A percentile compares a stretch with the other conserved stretches of the same genome.
These are phyloP conservation scores for Diplotaxis tenuifolia DNA, from an alignment of 345 rosid species.

Conservation along the genomic window DNA sequence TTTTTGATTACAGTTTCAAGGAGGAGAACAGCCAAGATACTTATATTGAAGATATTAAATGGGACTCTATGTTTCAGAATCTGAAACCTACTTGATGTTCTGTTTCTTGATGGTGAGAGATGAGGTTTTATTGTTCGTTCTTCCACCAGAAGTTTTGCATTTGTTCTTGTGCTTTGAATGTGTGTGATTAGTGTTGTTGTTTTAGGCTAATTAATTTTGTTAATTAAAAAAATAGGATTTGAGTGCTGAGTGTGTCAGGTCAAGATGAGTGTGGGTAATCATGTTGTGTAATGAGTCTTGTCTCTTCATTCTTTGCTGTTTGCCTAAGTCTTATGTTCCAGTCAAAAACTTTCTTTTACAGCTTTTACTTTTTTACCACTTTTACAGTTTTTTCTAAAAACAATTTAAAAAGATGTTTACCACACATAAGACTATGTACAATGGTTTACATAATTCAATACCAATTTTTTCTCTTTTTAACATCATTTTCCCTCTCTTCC, in stretches of 20 bases:
- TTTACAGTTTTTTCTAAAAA: neutral
- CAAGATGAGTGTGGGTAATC: conserved; percentile 24
- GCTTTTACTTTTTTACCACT: neutral
- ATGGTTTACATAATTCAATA: too few species aligned
- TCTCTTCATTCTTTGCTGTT: conserved; percentile 36
- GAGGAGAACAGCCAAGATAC: conserved; percentile 49
- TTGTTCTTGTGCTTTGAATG: conserved; percentile 13
- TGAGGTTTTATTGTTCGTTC: conserved; percentile 58
- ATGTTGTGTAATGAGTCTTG: conserved; percentile 31
- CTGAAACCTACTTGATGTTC: conserved; percentile 72
- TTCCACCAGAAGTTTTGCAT: conserved; percentile 45
- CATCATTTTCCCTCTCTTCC: too few species aligned
- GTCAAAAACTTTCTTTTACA: conserved; percentile 30
- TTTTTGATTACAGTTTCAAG: conserved; percentile 44
- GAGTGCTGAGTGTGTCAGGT: conserved; percentile 29
- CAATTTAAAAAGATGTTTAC: neutral
- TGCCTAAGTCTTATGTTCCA: conserved; percentile 33
- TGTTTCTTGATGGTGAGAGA: conserved; percentile 52
- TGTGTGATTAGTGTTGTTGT: conserved; percentile 6
- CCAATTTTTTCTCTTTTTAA: too few species aligned
- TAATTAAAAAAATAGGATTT: neutral
- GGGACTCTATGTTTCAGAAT: conserved; percentile 95
- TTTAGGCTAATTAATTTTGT: conserved; percentile 11
- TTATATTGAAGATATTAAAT: conserved; percentile 63
- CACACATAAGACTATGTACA: too few species aligned